These are phyloP conservation scores for Fusarium coffeatum DNA, from an alignment of 2,329 filamentous ascomycete genomes.

Conservation along the genomic window DNA sequence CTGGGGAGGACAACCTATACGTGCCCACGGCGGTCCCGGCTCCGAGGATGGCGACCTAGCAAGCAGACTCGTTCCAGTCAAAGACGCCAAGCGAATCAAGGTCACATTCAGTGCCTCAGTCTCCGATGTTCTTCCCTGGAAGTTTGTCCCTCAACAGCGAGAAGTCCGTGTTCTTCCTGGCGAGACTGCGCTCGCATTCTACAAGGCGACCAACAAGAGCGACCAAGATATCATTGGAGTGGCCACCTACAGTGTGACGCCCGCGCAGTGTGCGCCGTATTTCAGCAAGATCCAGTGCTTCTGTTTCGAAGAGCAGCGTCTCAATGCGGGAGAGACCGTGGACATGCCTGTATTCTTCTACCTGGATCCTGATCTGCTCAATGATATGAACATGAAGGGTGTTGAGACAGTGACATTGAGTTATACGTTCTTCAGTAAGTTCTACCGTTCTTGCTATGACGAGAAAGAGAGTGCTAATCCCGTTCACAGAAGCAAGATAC, in stretches of 20 bases:
- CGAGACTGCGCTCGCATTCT: constrained; percentile 96
- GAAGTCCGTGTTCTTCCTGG: constrained; percentile 95
- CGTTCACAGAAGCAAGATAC: constrained; percentile 56
- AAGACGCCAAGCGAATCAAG: constrained; percentile 82
- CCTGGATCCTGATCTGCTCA: constrained; percentile 93
- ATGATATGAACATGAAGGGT: constrained; percentile 90
- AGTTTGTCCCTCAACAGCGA: constrained; percentile 95
- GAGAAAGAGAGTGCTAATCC: constrained; percentile 50
- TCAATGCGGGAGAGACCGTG: constrained; percentile 95
- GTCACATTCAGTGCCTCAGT: constrained; percentile 97
- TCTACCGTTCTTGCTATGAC: not conserved
- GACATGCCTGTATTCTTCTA: constrained; percentile 99
- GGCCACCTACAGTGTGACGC: constrained; percentile 96
- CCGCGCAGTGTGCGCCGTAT: constrained; percentile 94
- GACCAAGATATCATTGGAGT: constrained; percentile 96
- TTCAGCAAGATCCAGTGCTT: constrained; percentile 99
- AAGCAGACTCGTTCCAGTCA: constrained; percentile 82
- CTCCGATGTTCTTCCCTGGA: constrained; percentile 96
- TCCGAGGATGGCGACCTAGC: constrained; percentile 72
- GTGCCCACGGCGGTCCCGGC: constrained; percentile 71
- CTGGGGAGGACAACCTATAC: constrained; percentile 93
- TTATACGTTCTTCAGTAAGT: constrained; percentile 98
- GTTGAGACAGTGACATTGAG: constrained; percentile 95
- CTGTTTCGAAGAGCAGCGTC: constrained; percentile 95
- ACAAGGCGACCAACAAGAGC: constrained; percentile 93